These are phyloP conservation scores for Backusella australiensis DNA, from an alignment of 192 early-diverging fungal species.

Conservation along the genomic window DNA sequence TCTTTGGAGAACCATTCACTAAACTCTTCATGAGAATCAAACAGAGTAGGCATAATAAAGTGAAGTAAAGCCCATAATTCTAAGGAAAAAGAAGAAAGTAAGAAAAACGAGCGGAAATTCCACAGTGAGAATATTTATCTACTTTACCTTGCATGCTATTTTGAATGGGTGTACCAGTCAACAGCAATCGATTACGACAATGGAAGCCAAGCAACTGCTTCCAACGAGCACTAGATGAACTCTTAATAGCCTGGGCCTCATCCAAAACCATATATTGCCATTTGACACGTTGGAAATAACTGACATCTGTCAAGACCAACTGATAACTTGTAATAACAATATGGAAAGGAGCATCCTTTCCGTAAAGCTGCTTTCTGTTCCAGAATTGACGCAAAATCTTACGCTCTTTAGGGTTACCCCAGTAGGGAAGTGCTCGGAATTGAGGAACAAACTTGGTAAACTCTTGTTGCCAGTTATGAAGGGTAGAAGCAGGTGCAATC, in stretches of 20 bases:
- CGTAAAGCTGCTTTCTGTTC: slow-evolving; percentile 72
- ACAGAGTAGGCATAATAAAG: slow-evolving; percentile 94
- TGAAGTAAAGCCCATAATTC: slow-evolving; percentile 92
- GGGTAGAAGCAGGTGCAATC: slow-evolving; percentile 82
- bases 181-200: slow-evolving; percentile 78
- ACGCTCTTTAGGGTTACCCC: slow-evolving; percentile 82
- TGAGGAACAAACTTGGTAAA: slow-evolving; percentile 76
- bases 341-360: slow-evolving; percentile 80
- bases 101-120: neutral
- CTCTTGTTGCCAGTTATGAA: slow-evolving; percentile 95
- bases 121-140: neutral
- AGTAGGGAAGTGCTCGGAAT: slow-evolving; percentile 82
- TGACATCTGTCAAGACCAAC: slow-evolving; percentile 76
- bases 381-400: slow-evolving; percentile 80
- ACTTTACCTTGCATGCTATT: slow-evolving; percentile 78
- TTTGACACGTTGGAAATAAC: slow-evolving; percentile 77
- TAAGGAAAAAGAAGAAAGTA: neutral
- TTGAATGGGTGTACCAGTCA: slow-evolving; percentile 94
- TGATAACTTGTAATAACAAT: slow-evolving; percentile 91
- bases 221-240: slow-evolving; percentile 85
- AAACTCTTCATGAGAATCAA: slow-evolving; percentile 92
- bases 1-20: slow-evolving; percentile 94
- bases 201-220: slow-evolving; percentile 81
- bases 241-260: slow-evolving; percentile 95
- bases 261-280: slow-evolving; percentile 98